Base-by-base conservation (phyloP, 1,284 basidiomycete species). In the Pseudozyma tsukubaensis region DNA sequence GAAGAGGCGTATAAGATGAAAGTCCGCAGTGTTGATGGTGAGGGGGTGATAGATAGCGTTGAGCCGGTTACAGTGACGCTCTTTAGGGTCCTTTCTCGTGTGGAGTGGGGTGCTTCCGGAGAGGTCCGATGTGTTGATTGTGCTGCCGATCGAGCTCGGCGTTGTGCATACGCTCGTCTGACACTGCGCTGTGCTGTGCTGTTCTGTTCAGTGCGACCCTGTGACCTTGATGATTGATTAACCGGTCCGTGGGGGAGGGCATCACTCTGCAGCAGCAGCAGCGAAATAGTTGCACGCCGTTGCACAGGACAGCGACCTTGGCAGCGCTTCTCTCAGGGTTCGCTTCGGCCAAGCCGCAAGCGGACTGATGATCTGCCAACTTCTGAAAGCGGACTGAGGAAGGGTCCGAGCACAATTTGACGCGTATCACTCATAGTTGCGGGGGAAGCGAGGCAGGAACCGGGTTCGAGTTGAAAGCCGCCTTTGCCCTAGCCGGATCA, bases 391-490 rank as follows among this genome's bases (percentile, higher is more conserved):
- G 47, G n/a, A n/a, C n/a, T 49, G 36, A 42, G 42, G 24, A 35
- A 39, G 29, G 65, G 65, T 61, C 54, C 54, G 54, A 61, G 65
- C 65, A 52, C 50, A 32, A 11, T 29, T 52, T 52, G 52, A 56
- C 49, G 55, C 40, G 39, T 56, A 45, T 21, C 18, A 9, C n/a
- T n/a, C n/a, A n/a, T n/a, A n/a, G n/a, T n/a, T n/a, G n/a, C n/a
- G n/a, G n/a, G n/a, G n/a, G n/a, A n/a, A n/a, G n/a, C n/a, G n/a
- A n/a, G n/a, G n/a, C n/a, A n/a, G n/a, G n/a, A n/a, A n/a, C n/a
- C n/a, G n/a, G n/a, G n/a, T n/a, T n/a, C n/a, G n/a, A 52, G 52
- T 59, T 63, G 67, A 60, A 63, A 70, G 60, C 67, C 60, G 60
- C 44, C 34, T 14, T 50, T 19, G 50, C 8, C n/a, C 36, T 60